These are phyloP conservation scores for Pichia gijzeniarum DNA, from an alignment of 805 yeast genomes.

Conservation along the genomic window DNA sequence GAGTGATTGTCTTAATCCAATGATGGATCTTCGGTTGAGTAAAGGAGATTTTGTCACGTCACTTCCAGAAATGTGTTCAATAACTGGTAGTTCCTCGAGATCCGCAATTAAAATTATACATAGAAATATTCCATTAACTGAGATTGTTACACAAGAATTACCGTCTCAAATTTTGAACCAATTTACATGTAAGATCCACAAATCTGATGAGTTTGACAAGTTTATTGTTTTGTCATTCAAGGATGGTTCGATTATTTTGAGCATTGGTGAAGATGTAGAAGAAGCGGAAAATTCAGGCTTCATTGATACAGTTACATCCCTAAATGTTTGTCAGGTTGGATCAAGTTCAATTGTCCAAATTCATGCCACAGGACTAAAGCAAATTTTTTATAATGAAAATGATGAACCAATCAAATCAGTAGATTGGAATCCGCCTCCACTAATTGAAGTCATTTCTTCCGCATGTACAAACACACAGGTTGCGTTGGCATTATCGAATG, in stretches of 20 bases:
- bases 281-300: conserved; percentile 60
- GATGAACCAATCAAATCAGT: conserved; percentile 29
- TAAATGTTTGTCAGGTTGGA: conserved; percentile 68
- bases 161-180: conserved; percentile 60
- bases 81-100: conserved; percentile 39
- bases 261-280: conserved; percentile 75
- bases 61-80: conserved; percentile 36
- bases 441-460: conserved; percentile 54
- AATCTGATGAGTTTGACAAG: conserved; percentile 45
- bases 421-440: conserved; percentile 84
- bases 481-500: conserved; percentile 61
- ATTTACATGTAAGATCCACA: conserved; percentile 51
- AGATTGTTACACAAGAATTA: conserved; percentile 66
- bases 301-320: conserved; percentile 49
- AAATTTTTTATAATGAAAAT: conserved; percentile 34
- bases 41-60: conserved; percentile 26
- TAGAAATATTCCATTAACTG: conserved; percentile 55
- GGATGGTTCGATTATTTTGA: conserved; percentile 64
- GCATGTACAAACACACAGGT: conserved; percentile 63
- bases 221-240: conserved; percentile 60
- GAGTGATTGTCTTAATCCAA: conserved; percentile 46
- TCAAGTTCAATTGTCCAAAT: conserved; percentile 60
- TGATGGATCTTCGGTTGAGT: conserved; percentile 37
- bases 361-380: conserved; percentile 62
- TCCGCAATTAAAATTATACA: conserved; percentile 43